phyloP scores from a whole-genome alignment of 352 stramenopile species.

The Plasmopara muralis region DNA sequence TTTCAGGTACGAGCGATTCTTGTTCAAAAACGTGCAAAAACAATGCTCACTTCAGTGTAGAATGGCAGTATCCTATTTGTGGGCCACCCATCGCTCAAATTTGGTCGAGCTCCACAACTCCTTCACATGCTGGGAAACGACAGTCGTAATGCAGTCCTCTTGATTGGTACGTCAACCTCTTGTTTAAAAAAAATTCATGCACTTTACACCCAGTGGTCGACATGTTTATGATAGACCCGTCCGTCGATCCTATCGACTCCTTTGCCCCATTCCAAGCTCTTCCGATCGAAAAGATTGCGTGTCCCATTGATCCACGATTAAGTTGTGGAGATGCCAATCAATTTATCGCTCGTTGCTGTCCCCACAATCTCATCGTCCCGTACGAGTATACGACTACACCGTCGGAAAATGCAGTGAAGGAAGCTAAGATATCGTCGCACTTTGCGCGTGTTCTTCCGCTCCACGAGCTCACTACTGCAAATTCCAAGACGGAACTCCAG shows the following conservation, averaged over 20 bases:
- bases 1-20: slow-evolving; percentile 40
- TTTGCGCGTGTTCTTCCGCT: slow-evolving; percentile 70
- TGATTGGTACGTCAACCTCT: slow-evolving; percentile 44
- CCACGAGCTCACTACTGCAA: slow-evolving; percentile 61
- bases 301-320: slow-evolving; percentile 68
- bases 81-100: slow-evolving; percentile 55
- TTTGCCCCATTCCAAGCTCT: slow-evolving; percentile 53
- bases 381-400: slow-evolving; percentile 45
- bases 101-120: slow-evolving; percentile 45
- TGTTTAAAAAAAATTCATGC: not conserved
- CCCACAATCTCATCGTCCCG: slow-evolving; percentile 60
- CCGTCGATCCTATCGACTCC: slow-evolving; percentile 39
- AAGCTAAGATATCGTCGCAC: slow-evolving; percentile 39
- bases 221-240: slow-evolving; percentile 35
- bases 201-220: not conserved
- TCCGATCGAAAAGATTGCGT: slow-evolving; percentile 70
- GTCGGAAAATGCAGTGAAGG: slow-evolving; percentile 7
- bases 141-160: slow-evolving; percentile 55
- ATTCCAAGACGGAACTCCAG: slow-evolving; percentile 61
- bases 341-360: slow-evolving; percentile 72
- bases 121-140: slow-evolving; percentile 55
- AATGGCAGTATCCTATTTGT: slow-evolving; percentile 74
- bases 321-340: slow-evolving; percentile 83
- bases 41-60: slow-evolving; percentile 18
- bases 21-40: not conserved